These are phyloP conservation scores for Xylaria acuta DNA, from an alignment of 495 filamentous ascomycete genomes.

Conservation along the genomic window DNA sequence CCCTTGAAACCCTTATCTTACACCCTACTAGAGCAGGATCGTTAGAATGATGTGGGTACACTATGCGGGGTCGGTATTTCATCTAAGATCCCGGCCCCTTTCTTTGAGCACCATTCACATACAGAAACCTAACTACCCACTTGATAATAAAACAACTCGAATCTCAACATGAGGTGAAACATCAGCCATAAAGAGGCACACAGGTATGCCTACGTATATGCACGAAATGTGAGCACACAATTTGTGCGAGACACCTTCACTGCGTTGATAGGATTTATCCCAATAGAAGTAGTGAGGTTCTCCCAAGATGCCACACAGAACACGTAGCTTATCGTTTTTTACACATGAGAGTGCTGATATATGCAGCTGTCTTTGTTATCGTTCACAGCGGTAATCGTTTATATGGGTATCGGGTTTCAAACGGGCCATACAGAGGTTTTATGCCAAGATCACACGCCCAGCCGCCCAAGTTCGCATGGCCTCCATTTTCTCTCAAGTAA, in stretches of 20 bases:
- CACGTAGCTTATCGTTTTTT: no score
- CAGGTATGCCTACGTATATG: neutral
- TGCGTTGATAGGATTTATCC: neutral
- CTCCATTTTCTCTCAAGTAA: neutral
- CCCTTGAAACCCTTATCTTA: neutral
- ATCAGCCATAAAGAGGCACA: neutral
- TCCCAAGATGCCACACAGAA: neutral
- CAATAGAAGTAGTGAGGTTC: neutral
- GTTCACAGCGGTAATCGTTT: neutral
- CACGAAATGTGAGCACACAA: neutral
- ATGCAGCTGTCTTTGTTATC: neutral
- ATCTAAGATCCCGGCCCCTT: neutral
- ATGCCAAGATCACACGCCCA: neutral
- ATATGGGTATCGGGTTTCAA: slow-evolving; percentile 1
- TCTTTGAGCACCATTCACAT: neutral
- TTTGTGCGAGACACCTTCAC: neutral
- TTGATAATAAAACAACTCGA: neutral
- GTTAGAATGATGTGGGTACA: neutral
- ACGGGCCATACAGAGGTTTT: neutral
- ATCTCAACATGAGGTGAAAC: neutral
- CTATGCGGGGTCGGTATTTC: neutral
- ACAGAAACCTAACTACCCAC: neutral
- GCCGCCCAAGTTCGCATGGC: neutral
- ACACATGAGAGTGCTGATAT: no score
- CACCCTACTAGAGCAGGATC: neutral